phyloP scores from a whole-genome alignment of 1,139 yeast species.

The Sugiyamaella grinbergsii region DNA sequence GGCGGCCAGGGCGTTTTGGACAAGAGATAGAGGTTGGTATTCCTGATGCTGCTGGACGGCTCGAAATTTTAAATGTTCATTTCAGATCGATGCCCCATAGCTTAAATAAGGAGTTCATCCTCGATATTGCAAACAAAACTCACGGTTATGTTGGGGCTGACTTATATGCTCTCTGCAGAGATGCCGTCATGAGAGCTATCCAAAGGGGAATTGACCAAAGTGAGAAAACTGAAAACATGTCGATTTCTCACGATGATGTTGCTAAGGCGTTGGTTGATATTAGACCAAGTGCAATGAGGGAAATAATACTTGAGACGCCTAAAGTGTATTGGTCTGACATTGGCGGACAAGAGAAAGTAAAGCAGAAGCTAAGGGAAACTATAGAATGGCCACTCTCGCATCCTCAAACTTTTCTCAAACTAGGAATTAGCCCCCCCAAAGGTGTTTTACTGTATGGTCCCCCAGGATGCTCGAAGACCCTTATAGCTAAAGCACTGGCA shows the following conservation, averaged over 20 bases:
- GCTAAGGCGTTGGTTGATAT: constrained; percentile 71
- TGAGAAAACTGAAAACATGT: constrained; percentile 45
- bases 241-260: constrained; percentile 55
- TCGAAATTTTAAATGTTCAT: constrained; percentile 73
- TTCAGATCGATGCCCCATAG: constrained; percentile 66
- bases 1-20: constrained; percentile 93
- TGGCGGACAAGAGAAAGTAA: constrained; percentile 89
- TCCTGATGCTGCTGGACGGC: constrained; percentile 94
- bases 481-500: constrained; percentile 93
- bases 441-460: constrained; percentile 93
- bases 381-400: constrained; percentile 90
- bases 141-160: constrained; percentile 99
- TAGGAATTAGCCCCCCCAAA: constrained; percentile 89
- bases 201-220: constrained; percentile 53
- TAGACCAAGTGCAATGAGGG: constrained; percentile 96
- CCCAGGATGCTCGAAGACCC: constrained; percentile 94
- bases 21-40: constrained; percentile 97
- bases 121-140: constrained; percentile 67
- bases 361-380: constrained; percentile 79
- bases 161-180: constrained; percentile 81
- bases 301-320: constrained; percentile 90
- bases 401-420: constrained; percentile 66
- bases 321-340: constrained; percentile 92
- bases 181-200: constrained; percentile 83
- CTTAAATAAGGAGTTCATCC: constrained; percentile 56